Evolutionary conservation across 164 flowering plant genomes (phyloP).

Genomic region (Nelumbo lutea): DNA sequence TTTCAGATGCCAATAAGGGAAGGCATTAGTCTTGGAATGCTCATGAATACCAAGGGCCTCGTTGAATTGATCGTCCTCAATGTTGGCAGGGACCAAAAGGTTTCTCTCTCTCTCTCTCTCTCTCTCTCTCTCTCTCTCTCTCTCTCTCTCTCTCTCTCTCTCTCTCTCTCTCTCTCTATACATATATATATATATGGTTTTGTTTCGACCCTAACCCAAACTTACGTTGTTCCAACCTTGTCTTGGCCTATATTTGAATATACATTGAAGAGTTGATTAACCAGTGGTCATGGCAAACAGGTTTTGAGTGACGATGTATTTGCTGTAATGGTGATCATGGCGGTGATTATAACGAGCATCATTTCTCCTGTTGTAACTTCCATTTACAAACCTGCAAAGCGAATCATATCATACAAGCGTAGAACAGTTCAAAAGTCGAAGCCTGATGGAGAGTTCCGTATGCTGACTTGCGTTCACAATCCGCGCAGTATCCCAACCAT

Average conservation of each 20-base stretch:
- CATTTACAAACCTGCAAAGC: not conserved
- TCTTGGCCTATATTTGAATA: too few relatives aligned
- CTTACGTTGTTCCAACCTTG: too few relatives aligned
- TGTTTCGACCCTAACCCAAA: too few relatives aligned
- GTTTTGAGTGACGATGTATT: too few relatives aligned
- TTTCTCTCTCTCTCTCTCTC: not conserved
- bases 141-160: not conserved
- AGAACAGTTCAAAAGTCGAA: not conserved
- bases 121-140: not conserved
- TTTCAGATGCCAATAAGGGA: not conserved
- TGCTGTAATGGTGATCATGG: too few relatives aligned
- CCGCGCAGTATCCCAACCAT: not conserved
- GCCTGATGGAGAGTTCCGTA: not conserved
- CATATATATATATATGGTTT: too few relatives aligned
- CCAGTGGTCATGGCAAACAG: too few relatives aligned
- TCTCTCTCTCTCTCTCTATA: not conserved
- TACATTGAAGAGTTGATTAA: too few relatives aligned
- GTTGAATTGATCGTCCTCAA: slow-evolving; percentile 1
- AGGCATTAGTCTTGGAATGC: slow-evolving; percentile 1
- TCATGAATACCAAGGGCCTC: slow-evolving; percentile 5
- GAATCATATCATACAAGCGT: not conserved
- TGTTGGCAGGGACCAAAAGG: not conserved
- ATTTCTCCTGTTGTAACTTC: not conserved
- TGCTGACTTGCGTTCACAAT: not conserved
- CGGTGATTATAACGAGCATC: too few relatives aligned